Evolutionary conservation across 2,329 filamentous ascomycete species (phyloP), one percentile per base, ranked within the genome.

Genomic region (Ploettnerulaceae sp.): DNA sequence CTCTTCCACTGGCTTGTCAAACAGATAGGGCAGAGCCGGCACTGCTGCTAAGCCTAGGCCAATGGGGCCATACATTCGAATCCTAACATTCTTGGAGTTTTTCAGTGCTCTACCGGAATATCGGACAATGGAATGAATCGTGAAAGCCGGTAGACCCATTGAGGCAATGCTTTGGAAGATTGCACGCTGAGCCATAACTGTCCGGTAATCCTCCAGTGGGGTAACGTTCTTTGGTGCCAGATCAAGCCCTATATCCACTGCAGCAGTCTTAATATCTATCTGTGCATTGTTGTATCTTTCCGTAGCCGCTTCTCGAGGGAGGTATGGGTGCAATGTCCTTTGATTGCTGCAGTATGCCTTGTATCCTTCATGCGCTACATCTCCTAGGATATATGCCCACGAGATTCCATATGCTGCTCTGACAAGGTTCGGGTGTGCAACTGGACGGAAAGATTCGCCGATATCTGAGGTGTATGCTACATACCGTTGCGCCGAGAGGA

Each of bases 381-480:
- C 93, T 38, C 93, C 91, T 11, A 89, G 68, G 17, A 98, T 78
- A 62, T 98, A 98, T 8, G 86, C 74, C 93, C 93, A 97, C 2
- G 88, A 95, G 32, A 98, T 73, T 38, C 80, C 91, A 63, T 98
- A 98, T 5, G 93, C 93, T 37, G 79, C 73, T 49, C 84, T 79
- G 8, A 98, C 85, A 3, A 94, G 69, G 60, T 76, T 82, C 0
- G 89, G 91, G 64, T 96, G 90, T 3, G 91, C 90, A 29, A 98
- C 77, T 0, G 93, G 93, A 2, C 93, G 81, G 69, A 98, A 98
- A 0, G 87, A 94, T 68, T 98, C 93, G 64, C 93, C 93, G 54
- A 98, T 91, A 61, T 97, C 91, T 15, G 84, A 90, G 0, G 93
- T 97, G 66, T 98, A 98, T 47, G 93, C 93, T 38, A 98, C 89